Conservation (phyloP, 305 asterid genomes). For the Solanum hybrid region DNA sequence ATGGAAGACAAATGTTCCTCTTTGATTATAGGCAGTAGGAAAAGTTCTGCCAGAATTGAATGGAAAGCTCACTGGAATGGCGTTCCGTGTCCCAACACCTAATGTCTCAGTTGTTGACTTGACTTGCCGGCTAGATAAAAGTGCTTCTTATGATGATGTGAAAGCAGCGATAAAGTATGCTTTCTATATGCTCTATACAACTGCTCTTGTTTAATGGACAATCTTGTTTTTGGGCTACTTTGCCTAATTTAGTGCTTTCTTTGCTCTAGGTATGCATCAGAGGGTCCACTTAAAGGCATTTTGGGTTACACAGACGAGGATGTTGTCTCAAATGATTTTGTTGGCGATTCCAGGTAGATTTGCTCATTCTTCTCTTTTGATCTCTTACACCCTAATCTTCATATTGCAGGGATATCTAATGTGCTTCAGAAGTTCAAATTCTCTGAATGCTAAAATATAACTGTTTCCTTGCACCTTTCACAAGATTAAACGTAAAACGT, state of each 20-base stretch:
- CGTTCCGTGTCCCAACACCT: conserved; percentile 97
- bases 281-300: conserved; percentile 78
- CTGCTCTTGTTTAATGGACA: neutral
- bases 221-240: neutral
- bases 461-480: neutral
- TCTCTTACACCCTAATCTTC: neutral
- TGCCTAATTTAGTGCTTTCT: neutral
- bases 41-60: conserved; percentile 95
- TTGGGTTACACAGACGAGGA: conserved; percentile 97
- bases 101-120: conserved; percentile 97
- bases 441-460: neutral
- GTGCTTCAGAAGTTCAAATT: neutral
- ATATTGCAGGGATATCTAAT: neutral
- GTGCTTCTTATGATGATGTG: conserved; percentile 92
- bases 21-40: conserved; percentile 75
- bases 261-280: conserved; percentile 59
- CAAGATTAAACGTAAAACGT: neutral
- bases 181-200: neutral
- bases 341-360: conserved; percentile 80
- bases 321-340: conserved; percentile 92
- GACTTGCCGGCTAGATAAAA: conserved; percentile 86
- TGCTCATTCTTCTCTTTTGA: neutral
- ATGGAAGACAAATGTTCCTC: conserved; percentile 1
- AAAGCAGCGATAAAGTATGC: conserved; percentile 86
- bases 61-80: conserved; percentile 99